Evolutionary conservation across 768 basidiomycete species (phyloP), one percentile per base, ranked within the genome.

Genomic region (Rhodotorula sphaerocarpa): DNA sequence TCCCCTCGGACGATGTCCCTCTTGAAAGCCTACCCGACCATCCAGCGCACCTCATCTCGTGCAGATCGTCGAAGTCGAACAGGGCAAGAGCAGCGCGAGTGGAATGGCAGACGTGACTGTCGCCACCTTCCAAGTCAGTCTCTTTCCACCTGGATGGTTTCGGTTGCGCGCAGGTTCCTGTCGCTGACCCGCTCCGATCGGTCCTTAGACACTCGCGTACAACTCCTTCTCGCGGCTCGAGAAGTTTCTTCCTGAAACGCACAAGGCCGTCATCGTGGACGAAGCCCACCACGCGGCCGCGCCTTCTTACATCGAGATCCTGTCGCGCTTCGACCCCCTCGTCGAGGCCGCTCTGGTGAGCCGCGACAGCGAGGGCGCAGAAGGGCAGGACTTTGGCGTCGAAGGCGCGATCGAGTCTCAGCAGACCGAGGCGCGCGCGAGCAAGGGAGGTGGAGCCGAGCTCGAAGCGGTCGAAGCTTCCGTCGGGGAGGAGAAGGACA

Each of bases 231-330:
- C 33, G 1, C 59, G 70, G 12, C 44, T 70, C 2, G 66, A 67
- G 45, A 70, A 70, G 42, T 70, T 68, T 34, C 57, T 69, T 30
- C 55, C 57, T 11, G 23, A 36, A 23, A 28, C 43, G 20, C 59
- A 42, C 45, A 71, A 71, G 42, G 57, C 55, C 14, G 65, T 72
- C 31, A 64, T 69, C 31, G 47, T 67, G n/a, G 60, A 64, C 31
- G 66, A 77, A 72, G 92, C 92, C 1, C 93, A 96, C 73, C 93
- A 97, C 75, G 87, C 92, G 33, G 91, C 88, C 43, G 88, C 92
- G 14, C 84, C 86, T 34, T 90, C 91, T 84, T 92, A 76, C 57
- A 83, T 78, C 41, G 34, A 82, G 31, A 81, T 97, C 61, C 77
- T 96, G n/a, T 83, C 88, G 9, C 81, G 84, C 72, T 97, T 97